Conservation (phyloP, 495 filamentous ascomycete genomes). For the Penicillium paxilli region DNA sequence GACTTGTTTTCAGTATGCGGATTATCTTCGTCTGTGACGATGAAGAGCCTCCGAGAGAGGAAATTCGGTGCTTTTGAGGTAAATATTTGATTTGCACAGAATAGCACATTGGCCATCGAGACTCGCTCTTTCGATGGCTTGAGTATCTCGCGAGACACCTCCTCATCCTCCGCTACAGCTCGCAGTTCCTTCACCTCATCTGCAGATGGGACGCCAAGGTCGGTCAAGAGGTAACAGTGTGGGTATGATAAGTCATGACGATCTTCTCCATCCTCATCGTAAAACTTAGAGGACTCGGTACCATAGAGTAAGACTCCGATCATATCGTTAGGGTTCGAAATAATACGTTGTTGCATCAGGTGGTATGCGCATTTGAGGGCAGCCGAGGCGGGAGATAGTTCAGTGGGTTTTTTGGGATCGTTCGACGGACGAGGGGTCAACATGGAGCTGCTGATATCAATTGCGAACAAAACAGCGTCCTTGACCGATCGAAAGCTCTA, state of each 20-base stretch:
- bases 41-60: conserved; percentile 84
- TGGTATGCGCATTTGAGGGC: conserved; percentile 93
- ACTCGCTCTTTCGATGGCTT: conserved; percentile 67
- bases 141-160: conserved; percentile 60
- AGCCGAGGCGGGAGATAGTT: conserved; percentile 71
- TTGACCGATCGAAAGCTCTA: conserved; percentile 90
- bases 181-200: conserved; percentile 81
- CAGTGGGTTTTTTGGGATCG: conserved; percentile 69
- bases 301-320: conserved; percentile 96
- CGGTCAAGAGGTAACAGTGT: conserved; percentile 88
- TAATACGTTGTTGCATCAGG: conserved; percentile 97
- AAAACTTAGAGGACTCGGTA: conserved; percentile 82
- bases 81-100: conserved; percentile 95
- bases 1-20: conserved; percentile 74
- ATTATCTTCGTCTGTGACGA: conserved; percentile 93
- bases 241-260: conserved; percentile 70
- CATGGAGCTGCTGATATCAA: conserved; percentile 93
- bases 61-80: conserved; percentile 95
- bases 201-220: conserved; percentile 85
- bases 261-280: conserved; percentile 62
- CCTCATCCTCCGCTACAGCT: conserved; percentile 72
- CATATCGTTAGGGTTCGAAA: conserved; percentile 95
- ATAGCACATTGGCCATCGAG: conserved; percentile 87
- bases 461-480: conserved; percentile 95
- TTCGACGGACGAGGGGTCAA: conserved; percentile 62